Percentiles rank a stretch among this genome's conserved stretches.
Conservation (phyloP, 2,329 filamentous ascomycete genomes). For the Hymenoscyphus scutula region DNA sequence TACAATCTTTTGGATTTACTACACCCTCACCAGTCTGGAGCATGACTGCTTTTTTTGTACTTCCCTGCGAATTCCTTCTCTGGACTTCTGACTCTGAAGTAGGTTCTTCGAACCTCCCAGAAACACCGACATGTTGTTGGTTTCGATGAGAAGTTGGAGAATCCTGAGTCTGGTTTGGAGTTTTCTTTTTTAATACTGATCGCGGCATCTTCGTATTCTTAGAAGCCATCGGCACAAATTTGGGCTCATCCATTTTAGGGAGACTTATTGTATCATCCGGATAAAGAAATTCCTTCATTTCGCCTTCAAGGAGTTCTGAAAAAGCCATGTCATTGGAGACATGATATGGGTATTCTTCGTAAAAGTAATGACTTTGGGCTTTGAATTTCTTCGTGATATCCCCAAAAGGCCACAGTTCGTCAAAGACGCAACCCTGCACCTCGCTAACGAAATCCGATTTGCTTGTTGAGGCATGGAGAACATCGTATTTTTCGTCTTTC, state of each 20-base stretch:
- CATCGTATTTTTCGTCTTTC: not conserved
- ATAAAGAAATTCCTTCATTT: slow-evolving; percentile 1
- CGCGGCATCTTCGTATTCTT: not conserved
- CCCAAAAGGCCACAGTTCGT: not conserved
- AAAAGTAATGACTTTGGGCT: not conserved
- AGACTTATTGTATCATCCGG: not conserved
- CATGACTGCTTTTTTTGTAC: not conserved
- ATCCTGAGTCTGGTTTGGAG: not conserved
- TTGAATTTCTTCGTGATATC: not conserved
- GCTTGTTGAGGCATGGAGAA: not conserved
- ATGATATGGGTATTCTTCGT: not conserved
- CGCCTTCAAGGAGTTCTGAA: not conserved
- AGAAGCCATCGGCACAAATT: not conserved
- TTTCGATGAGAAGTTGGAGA: not conserved
- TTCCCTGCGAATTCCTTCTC: not conserved
- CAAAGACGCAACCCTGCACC: not conserved
- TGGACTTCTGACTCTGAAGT: not conserved
- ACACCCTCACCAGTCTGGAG: not conserved
- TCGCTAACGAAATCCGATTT: not conserved
- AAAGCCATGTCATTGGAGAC: not conserved
- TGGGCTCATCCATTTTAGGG: not conserved
- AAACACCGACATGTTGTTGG: not conserved
- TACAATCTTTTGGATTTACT: not conserved
- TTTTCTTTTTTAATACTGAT: not conserved
- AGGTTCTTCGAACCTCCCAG: not conserved